Evolutionary conservation across 345 rosid species (phyloP), one percentile per base, ranked within the genome.

Genomic region (Aegle marmelos): DNA sequence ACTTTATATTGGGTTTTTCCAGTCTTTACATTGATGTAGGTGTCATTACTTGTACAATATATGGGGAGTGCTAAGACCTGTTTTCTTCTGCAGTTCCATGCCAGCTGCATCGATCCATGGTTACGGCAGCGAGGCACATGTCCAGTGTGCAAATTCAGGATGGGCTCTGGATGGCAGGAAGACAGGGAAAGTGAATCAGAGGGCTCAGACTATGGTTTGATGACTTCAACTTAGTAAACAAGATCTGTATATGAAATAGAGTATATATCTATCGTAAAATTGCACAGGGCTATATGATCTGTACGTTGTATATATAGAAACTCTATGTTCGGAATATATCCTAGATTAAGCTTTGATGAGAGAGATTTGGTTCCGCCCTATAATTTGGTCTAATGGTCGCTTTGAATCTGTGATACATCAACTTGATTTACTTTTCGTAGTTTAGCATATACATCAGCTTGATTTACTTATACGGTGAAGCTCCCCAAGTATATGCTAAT

Each of bases 41-140:
- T 19, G 17, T 57, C 37, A 30, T 30, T 62, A 30, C 68, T 17
- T 30, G 19, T 2, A 34, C 34, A 25, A 33, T 19, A 63, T 71
- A 21, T n/a, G 54, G 6, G 28, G 25, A 37, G 14, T 22, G n/a
- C 28, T 30, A 50, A 34, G 14, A 37, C 27, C 34, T 62, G 58
- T 45, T 24, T 45, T 34, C 76, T 72, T 76, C 45, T 81, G 85
- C 92, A 91, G 96, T 90, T 91, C 83, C 93, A 89, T 84, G 82
- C 92, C 6, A 83, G 76, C 76, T 91, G 96, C 83, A 89, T 91
- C 1, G 91, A 89, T 68, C 92, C 92, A 4, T 91, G 96, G 93
- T 86, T 88, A 70, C 85, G 88, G 76, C 93, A 87, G 76, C 89
- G 82, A 70, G 91, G 93, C 53, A 87, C 91, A 4, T 91, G 91